Base-by-base conservation (phyloP, 148 eudicot genomes). In the Camellia granthamiana region DNA sequence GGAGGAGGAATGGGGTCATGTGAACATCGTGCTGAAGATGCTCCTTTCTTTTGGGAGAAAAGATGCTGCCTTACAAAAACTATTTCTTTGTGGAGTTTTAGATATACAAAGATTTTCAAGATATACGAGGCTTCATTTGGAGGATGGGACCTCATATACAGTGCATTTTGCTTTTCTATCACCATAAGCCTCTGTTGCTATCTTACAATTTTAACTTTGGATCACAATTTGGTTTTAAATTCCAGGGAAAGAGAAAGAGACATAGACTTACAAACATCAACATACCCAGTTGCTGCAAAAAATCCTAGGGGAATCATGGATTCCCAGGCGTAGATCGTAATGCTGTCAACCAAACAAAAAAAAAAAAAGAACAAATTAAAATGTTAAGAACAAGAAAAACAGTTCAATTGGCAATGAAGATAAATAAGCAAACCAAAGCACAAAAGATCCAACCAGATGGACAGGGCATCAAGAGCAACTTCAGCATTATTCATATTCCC, bases 391-490 rank as follows among this genome's bases (percentile, higher is more conserved):
- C 73, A 78, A 78, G 7, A 8, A 10, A 65, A 15, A 30, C 1
- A 30, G 65, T 64, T 21, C n/a, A 49, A 30, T n/a, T 10, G 30
- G 52, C 6, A 60, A 59, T 13, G 58, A 19, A 59, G 14, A 3
- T 19, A 54, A 7, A 49, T 0, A 49, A 49, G 2, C 13, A 46
- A 19, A 11, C 6, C 66, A 58, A 55, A 3, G 19, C 6, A 49
- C 3, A 30, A 12, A 55, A 46, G 72, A 47, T 41, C 78, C 2
- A n/a, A 85, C 88, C 88, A 82, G 58, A 85, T 80, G 54, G 88
- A 80, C 78, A 85, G 51, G 54, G 88, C 88, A 79, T 71, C 60
- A 61, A 85, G 79, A n/a, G 88, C 85, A 59, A 85, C 81, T 12
- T 83, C 83, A 41, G 83, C 78, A 8, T 82, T 80, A 43, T 44